These are phyloP conservation scores for Leccinum griseonigrum DNA, from an alignment of 1,284 basidiomycete species.

Conservation along the genomic window DNA sequence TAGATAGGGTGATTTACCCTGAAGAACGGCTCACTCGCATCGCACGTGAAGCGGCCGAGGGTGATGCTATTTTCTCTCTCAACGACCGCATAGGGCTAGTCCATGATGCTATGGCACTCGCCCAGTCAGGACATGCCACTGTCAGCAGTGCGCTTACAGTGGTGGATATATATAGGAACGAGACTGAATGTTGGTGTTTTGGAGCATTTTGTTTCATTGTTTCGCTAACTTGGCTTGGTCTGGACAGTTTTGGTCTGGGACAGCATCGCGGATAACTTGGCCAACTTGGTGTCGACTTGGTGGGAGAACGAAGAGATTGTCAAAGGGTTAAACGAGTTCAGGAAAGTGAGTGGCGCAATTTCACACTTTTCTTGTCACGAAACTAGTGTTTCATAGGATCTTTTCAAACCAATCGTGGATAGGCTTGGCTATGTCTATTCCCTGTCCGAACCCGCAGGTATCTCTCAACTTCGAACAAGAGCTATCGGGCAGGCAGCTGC, in stretches of 20 bases:
- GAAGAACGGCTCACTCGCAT: conserved; percentile 80
- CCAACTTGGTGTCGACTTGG: conserved; percentile 69
- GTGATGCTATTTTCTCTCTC: conserved; percentile 66
- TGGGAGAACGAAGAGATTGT: conserved; percentile 77
- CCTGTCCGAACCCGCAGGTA: conserved; percentile 69
- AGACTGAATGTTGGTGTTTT: conserved; percentile 67
- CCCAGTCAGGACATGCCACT: conserved; percentile 76
- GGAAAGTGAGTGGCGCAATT: conserved; percentile 45
- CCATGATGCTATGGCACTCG: conserved; percentile 77
- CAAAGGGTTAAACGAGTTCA: conserved; percentile 62
- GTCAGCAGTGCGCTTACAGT: conserved; percentile 78
- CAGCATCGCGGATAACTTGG: conserved; percentile 57
- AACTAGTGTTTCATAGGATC: conserved; percentile 38
- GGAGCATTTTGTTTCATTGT: background rate
- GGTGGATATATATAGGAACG: conserved; percentile 64
- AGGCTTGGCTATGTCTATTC: conserved; percentile 80
- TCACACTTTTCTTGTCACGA: background rate
- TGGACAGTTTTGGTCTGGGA: conserved; percentile 71
- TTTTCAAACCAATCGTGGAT: conserved; percentile 81
- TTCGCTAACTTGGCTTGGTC: conserved; percentile 6
- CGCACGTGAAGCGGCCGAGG: conserved; percentile 73
- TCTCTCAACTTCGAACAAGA: conserved; percentile 73
- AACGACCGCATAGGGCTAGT: conserved; percentile 88
- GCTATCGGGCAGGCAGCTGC: conserved; percentile 70
- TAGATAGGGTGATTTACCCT: conserved; percentile 87